Base-by-base conservation (phyloP, 345 rosid genomes). In the Eutrema heterophyllum region DNA sequence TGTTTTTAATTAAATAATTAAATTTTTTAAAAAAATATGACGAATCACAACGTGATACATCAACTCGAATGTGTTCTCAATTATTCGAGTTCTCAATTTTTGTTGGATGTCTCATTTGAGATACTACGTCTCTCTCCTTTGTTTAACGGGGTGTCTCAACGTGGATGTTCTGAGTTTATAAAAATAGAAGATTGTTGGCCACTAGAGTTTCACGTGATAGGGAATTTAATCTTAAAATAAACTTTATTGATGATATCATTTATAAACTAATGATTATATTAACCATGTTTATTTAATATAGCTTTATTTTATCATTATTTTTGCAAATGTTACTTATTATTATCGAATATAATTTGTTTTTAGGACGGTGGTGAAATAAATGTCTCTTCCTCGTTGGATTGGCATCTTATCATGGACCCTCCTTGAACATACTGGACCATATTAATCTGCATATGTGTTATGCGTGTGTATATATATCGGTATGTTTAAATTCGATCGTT, bases 391-490 rank as follows among this genome's bases (percentile, higher is more conserved):
- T 49, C 10, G 32, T 74, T 74, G 78, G 67, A 67, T 21, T 6
- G 46, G 46, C 53, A 58, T 74, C 68, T 65, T 15, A 49, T 74
- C 67, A 57, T 66, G 67, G 72, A 66, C 78, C 72, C 43, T 66
- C 30, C 60, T 49, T 67, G 3, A 50, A 39, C 26, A 36, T 46
- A 56, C 21, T 73, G 40, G 11, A 45, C 32, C 32, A 29, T 40
- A 39, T n/a, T n/a, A 29, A 11, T 60, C n/a, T 71, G 60, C 7
- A 3, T 40, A 29, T 30, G 53, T 59, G 24, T 9, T 4, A 5
- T 7, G 18, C 9, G 27, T 16, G 63, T 32, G 54, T 64, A 16
- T 11, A 3, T 46, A 10, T 30, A 7, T 13, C 12, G 2, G 12
- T 40, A n/a, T n/a, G 15, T 35, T 49, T 36, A 14, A 21, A 6